Percentiles rank a stretch among this genome's conserved stretches.
phyloP scores from a whole-genome alignment of 148 eudicot genomes.

The Rhododendron ferrugineum region DNA sequence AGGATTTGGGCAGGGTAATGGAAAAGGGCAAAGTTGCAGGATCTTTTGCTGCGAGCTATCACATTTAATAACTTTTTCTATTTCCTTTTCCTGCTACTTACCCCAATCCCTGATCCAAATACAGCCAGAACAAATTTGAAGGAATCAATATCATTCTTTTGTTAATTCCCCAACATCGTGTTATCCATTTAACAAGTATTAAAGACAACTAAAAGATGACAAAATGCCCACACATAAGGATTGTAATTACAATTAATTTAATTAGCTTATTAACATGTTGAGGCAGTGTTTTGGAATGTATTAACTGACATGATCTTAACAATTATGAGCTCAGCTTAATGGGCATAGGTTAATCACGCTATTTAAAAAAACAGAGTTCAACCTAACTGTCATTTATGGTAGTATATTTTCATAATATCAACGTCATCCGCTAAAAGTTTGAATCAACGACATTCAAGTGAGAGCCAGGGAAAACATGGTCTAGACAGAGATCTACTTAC shows the following conservation, averaged over 20 bases:
- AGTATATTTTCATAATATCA: not conserved
- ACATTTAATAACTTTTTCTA: not conserved
- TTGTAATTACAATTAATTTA: not conserved
- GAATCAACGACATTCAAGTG: not conserved
- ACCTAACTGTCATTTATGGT: not conserved
- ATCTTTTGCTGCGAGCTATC: not conserved
- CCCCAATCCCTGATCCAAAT: not conserved
- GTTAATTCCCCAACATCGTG: not conserved
- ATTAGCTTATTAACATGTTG: not conserved
- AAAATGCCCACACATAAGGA: not conserved
- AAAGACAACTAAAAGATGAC: not conserved
- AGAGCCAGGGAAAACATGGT: not conserved
- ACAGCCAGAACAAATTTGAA: not conserved
- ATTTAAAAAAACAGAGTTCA: not conserved
- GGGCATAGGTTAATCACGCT: not conserved
- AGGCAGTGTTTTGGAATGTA: not conserved
- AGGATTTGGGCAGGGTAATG: not conserved
- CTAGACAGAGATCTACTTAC: not conserved
- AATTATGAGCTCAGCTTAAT: not conserved
- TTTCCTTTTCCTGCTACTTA: not conserved
- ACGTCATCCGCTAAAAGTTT: not conserved
- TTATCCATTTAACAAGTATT: not conserved
- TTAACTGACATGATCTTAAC: not conserved
- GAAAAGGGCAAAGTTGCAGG: not conserved
- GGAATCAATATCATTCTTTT: not conserved